Evolutionary conservation across 441 rosid species (phyloP).

Genomic region (Raphanus hybrid): DNA sequence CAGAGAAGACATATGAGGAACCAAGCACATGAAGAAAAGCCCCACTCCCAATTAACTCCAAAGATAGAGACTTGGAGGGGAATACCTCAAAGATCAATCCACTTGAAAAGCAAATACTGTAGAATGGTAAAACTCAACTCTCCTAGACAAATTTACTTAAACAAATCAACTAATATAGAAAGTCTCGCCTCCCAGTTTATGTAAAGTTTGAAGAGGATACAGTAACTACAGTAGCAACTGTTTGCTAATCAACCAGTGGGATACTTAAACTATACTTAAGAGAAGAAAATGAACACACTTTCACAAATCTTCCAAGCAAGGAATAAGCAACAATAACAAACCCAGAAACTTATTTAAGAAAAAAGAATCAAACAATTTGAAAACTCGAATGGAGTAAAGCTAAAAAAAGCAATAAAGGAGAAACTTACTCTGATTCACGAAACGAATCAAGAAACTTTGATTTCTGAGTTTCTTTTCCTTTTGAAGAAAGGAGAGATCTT

Average conservation of each 20-base stretch:
- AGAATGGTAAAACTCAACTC: slow-evolving; percentile 28
- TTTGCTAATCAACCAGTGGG: slow-evolving; percentile 34
- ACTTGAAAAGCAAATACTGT: slow-evolving; percentile 26
- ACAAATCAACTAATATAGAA: slow-evolving; percentile 13
- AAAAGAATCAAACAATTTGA: background rate
- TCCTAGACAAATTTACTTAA: background rate
- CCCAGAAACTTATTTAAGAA: slow-evolving; percentile 16
- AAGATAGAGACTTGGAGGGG: slow-evolving; percentile 19
- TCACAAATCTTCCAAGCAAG: slow-evolving; percentile 41
- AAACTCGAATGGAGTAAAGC: slow-evolving; percentile 17
- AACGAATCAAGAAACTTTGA: slow-evolving; percentile 19
- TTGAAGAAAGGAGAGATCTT: slow-evolving; percentile 34
- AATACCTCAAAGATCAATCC: slow-evolving; percentile 23
- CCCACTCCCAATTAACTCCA: slow-evolving; percentile 6
- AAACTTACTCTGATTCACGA: slow-evolving; percentile 39
- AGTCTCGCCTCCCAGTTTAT: slow-evolving; percentile 5
- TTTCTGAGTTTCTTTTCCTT: background rate
- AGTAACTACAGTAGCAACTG: slow-evolving; percentile 28
- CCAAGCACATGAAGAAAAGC: slow-evolving; percentile 13
- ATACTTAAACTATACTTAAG: background rate
- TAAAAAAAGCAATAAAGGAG: slow-evolving; percentile 21
- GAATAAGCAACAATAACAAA: slow-evolving; percentile 33
- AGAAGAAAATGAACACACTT: background rate
- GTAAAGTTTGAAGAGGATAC: slow-evolving; percentile 22
- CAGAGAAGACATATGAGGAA: background rate